Evolutionary conservation across 2,329 filamentous ascomycete species (phyloP), one percentile per base, ranked within the genome.

Genomic region (Sporothrix mexicana): DNA sequence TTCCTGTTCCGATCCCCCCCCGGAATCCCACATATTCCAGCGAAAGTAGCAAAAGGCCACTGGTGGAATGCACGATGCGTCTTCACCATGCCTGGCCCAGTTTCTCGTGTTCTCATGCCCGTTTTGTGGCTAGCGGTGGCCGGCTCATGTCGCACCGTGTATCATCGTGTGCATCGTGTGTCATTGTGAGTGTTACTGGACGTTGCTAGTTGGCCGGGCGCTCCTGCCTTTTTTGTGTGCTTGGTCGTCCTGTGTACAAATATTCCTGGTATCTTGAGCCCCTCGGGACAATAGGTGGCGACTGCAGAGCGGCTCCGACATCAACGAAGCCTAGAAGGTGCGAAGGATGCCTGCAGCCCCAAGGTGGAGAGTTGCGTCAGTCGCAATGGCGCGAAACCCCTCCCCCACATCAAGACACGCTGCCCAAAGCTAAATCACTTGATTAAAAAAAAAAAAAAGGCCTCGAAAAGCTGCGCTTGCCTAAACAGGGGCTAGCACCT

Each of bases 281-380:
- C 25, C 30, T 73, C 68, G 67, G 72, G 72, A 45, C 30, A 73
- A 70, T 62, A 68, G 43, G 61, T 71, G 68, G 68, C 72, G 72
- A 71, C 72, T 70, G 23, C 68, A 69, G 72, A 73, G 72, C 72
- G 72, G 72, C 72, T 73, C 72, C 72, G 72, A 71, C 55, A 47
- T 71, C 15, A 6, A 70, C 53, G 53, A n/a, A n/a, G 55, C 70
- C 47, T 12, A 59, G 49, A 59, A 66, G 36, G 64, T 36, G 64
- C 45, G 64, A 51, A 55, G 49, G 66, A 69, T 43, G 49, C 17
- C 66, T 51, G 47, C 67, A 51, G 36, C 30, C 67, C 67, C 49
- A 8, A 8, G 8, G n/a, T 9, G 17, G 59, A n/a, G 23, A 13
- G 43, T 68, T 5, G 23, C 25, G 17, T 41, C 57, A n/a, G 36